A percentile compares a stretch with the other conserved stretches of the same genome.
Evolutionary conservation across 1,284 basidiomycete genomes (phyloP).

Genomic region (Trametes hirsuta): DNA sequence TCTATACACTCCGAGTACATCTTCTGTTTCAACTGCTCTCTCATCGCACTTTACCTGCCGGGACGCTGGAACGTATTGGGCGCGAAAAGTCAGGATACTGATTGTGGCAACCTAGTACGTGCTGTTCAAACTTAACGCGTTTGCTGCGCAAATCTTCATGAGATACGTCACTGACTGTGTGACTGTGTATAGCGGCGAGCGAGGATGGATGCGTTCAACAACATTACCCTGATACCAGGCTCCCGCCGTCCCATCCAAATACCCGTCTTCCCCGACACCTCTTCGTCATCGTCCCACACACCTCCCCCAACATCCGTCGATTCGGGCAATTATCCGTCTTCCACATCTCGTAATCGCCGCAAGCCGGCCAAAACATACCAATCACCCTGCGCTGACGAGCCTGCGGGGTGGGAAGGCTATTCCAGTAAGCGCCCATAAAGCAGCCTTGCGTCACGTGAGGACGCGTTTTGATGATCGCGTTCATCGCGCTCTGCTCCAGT

Average conservation of each 20-base stretch:
- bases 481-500: background rate
- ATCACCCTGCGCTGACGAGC: slow-evolving; percentile 18
- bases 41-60: no score
- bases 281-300: slow-evolving; percentile 19
- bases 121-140: background rate
- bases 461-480: slow-evolving; percentile 19
- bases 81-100: background rate
- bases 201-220: slow-evolving; percentile 22
- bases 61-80: no score
- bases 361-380: slow-evolving; percentile 18
- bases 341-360: slow-evolving; percentile 4
- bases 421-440: slow-evolving; percentile 22
- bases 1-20: no score
- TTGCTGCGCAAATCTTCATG: background rate
- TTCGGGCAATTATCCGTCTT: background rate
- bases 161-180: background rate
- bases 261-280: slow-evolving; percentile 10
- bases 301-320: slow-evolving; percentile 4
- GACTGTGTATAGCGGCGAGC: background rate
- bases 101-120: slow-evolving; percentile 7
- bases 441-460: slow-evolving; percentile 18
- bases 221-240: slow-evolving; percentile 18
- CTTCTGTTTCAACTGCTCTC: no score
- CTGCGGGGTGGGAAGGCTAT: slow-evolving; percentile 20
- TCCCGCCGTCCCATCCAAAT: slow-evolving; percentile 23